phyloP scores from a whole-genome alignment of 2,329 filamentous ascomycete species.

The Lasiodiplodia citricola region DNA sequence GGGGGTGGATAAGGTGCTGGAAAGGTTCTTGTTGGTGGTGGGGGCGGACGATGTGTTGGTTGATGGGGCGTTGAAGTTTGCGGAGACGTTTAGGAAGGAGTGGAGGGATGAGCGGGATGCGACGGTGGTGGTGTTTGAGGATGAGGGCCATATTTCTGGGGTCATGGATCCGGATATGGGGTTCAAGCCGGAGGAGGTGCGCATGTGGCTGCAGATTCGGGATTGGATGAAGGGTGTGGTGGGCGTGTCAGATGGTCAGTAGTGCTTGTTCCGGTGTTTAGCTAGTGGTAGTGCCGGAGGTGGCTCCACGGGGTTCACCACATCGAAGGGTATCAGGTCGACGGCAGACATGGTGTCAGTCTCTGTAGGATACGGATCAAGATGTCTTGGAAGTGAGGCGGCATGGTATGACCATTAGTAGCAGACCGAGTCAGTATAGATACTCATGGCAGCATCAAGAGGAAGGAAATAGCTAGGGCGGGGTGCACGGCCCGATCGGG shows the following conservation, averaged over 20 bases:
- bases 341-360: too few relatives aligned
- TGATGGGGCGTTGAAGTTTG: background rate
- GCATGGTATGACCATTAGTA: too few relatives aligned
- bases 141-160: background rate
- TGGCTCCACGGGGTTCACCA: too few relatives aligned
- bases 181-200: background rate
- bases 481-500: background rate
- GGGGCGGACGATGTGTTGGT: constrained; percentile 2
- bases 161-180: background rate
- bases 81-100: background rate
- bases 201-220: background rate
- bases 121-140: background rate
- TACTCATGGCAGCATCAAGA: background rate
- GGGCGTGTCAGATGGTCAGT: background rate
- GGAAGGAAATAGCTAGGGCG: background rate
- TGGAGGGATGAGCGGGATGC: background rate
- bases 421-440: background rate
- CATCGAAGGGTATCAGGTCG: too few relatives aligned
- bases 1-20: background rate
- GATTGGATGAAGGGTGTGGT: constrained; percentile 7
- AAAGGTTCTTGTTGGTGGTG: background rate
- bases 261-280: background rate
- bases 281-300: too few relatives aligned
- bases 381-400: too few relatives aligned
- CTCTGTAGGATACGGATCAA: too few relatives aligned